Evolutionary conservation across 75 land plant genomes (phyloP), one percentile per base, ranked within the genome.

Genomic region (Azolla pinnata): DNA sequence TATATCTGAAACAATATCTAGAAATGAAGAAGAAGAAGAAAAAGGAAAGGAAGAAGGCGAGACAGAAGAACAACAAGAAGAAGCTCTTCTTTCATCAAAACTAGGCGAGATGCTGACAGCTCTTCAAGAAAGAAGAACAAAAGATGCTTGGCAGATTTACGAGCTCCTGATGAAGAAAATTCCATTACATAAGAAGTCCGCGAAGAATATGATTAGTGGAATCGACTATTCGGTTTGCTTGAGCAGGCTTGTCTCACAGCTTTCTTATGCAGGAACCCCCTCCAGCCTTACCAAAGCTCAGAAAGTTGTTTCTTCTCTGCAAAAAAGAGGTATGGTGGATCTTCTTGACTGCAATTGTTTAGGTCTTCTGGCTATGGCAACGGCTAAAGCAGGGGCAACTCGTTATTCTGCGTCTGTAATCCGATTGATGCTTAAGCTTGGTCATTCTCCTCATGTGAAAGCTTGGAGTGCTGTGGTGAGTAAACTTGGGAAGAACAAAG

Each of bases 401-500:
- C 63, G 60, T 25, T 93, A 79, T 65, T 84, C 87, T 38, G 44
- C 67, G 17, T 67, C 77, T 27, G 29, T 93, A 35, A 35, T 88
- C 49, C 64, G 71, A 42, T 61, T 80, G 57, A 93, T 88, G 96
- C 71, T 93, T 29, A 50, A 76, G 26, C 63, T 76, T 24, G 78
- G 71, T 5, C 63, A 78, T 45, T 71, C 66, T 21, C 98, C 98
- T 9, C 81, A 96, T 64, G 96, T 93, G 45, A 93, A 93, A 58
- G 87, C 95, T 0, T 93, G 98, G 98, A 93, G 90, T 60, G 81
- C 96, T 25, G 96, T 87, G 35, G 81, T 83, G 1, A 73, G 79
- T 61, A 73, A 78, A 26, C 76, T 93, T 7, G 73, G 90, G n/a
- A 56, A 65, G 29, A 54, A 74, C 28, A 38, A 44, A 0, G 78